phyloP scores from a whole-genome alignment of 495 filamentous ascomycete species.

The Pseudevernia furfuracea region DNA sequence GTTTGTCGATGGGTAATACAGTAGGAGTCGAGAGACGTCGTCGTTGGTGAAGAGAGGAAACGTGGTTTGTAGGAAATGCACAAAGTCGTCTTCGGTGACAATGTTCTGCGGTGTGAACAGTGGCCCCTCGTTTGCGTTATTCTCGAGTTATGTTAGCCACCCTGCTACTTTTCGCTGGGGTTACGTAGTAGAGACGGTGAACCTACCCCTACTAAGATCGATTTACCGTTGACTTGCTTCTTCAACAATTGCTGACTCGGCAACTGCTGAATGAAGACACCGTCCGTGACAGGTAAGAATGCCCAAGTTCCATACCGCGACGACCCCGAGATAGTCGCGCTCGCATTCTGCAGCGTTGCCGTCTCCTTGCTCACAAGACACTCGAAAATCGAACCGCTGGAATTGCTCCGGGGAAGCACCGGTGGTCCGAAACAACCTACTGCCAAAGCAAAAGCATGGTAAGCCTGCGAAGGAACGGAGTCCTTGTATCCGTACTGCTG shows the following conservation, averaged over 20 bases:
- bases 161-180: too few relatives aligned
- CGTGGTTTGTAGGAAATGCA: slow-evolving; percentile 36
- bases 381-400: slow-evolving; percentile 39
- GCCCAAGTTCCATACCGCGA: slow-evolving; percentile 47
- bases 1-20: slow-evolving; percentile 40
- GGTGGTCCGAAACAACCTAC: slow-evolving; percentile 41
- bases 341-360: slow-evolving; percentile 48
- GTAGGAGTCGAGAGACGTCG: slow-evolving; percentile 38
- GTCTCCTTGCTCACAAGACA: slow-evolving; percentile 50
- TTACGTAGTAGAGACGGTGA: too few relatives aligned
- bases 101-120: slow-evolving; percentile 46
- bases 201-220: slow-evolving; percentile 44
- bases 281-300: slow-evolving; percentile 59
- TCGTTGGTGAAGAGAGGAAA: slow-evolving; percentile 46
- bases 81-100: slow-evolving; percentile 38
- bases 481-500: slow-evolving; percentile 47
- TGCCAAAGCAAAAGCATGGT: slow-evolving; percentile 46
- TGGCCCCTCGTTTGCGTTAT: slow-evolving; percentile 49
- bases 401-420: slow-evolving; percentile 22
- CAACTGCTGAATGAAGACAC: slow-evolving; percentile 44
- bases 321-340: slow-evolving; percentile 39
- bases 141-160: slow-evolving; percentile 33
- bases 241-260: slow-evolving; percentile 45
- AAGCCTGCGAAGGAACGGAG: slow-evolving; percentile 43
- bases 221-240: slow-evolving; percentile 46